Base-by-base conservation (phyloP, 176 grass and related monocot genomes). In the Panicum miliaceum region DNA sequence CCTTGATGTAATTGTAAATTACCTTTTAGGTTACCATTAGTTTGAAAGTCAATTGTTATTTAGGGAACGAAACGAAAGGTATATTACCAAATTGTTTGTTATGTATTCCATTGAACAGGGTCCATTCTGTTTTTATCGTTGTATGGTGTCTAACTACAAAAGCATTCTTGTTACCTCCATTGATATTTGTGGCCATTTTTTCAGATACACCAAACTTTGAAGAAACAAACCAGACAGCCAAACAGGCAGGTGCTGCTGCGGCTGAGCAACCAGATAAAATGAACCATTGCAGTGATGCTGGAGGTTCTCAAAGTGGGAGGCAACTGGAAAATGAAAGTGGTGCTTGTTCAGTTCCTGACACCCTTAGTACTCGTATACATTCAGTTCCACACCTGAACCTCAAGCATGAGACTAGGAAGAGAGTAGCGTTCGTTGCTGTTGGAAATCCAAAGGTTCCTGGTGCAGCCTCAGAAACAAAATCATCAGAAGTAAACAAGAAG, bases 381-480 rank as follows among this genome's bases (percentile, higher is more conserved):
- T 65, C 25, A 61, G 15, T 60, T 75, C 52, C 59, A 22, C 20
- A 22, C 11, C 9, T 20, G 8, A 76, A 86, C 60, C 50, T 79
- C 23, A 84, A 77, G 66, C 69, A 79, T 40, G 75, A 80, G 52
- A 68, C 62, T 20, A 92, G 48, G 60, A 82, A 87, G 76, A 85
- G 86, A 78, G 90, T 88, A 56, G 93, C 93, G 41, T 95, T 90
- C 75, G 51, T 92, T 2, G 45, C 90, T 20, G 90, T 92, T 56
- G 84, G 90, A 77, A 86, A 82, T 23, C 25, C 82, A 34, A 86
- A 79, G 27, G 23, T 58, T 29, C 65, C 73, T 3, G 73, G 45
- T 51, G 53, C 65, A 20, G 4, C 71, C 1, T 52, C 66, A 6
- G 84, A 59, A 54, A 84, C 75, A 38, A 82, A 63, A 65, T 81